phyloP scores from a whole-genome alignment of 148 eudicot genomes.

The Talinum fruticosum region DNA sequence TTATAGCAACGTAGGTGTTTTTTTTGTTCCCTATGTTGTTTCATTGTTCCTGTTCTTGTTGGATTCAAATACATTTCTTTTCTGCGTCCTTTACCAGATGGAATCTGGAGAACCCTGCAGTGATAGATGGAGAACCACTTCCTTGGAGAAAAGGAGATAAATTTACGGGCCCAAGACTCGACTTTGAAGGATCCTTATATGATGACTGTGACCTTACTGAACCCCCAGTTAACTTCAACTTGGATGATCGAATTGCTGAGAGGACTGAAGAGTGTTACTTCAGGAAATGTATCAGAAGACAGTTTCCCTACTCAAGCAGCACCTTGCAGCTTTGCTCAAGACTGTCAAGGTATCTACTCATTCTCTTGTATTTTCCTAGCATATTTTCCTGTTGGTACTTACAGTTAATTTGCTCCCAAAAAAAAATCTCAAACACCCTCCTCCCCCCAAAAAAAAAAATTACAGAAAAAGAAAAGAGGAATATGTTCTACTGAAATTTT shows the following conservation, averaged over 20 bases:
- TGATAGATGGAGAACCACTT: conserved; percentile 81
- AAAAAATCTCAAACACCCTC: too few relatives aligned
- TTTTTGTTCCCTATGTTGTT: not conserved
- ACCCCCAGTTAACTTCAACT: conserved; percentile 60
- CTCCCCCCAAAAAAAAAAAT: too few relatives aligned
- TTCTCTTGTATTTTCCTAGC: not conserved
- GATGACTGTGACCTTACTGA: conserved; percentile 57
- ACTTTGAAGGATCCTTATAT: conserved; percentile 86
- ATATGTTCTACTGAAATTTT: too few relatives aligned
- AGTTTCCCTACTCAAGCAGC: conserved; percentile 52
- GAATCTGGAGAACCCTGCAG: conserved; percentile 87
- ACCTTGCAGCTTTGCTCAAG: conserved; percentile 81
- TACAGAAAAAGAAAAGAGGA: too few relatives aligned
- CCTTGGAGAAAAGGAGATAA: conserved; percentile 64
- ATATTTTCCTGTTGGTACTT: not conserved
- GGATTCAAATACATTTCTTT: not conserved
- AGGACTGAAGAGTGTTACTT: conserved; percentile 73
- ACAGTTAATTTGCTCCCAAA: too few relatives aligned
- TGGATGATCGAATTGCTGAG: conserved; percentile 69
- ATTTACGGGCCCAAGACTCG: conserved; percentile 82
- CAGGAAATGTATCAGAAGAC: conserved; percentile 64
- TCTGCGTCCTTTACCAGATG: conserved; percentile 46
- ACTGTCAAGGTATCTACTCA: conserved; percentile 59
- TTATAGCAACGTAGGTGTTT: conserved; percentile 62
- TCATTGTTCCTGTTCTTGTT: conserved; percentile 1